Percentiles rank a stretch among this genome's conserved stretches.
Evolutionary conservation across 2,329 filamentous ascomycete species (phyloP).

Genomic region (Aspergillus sergii): DNA sequence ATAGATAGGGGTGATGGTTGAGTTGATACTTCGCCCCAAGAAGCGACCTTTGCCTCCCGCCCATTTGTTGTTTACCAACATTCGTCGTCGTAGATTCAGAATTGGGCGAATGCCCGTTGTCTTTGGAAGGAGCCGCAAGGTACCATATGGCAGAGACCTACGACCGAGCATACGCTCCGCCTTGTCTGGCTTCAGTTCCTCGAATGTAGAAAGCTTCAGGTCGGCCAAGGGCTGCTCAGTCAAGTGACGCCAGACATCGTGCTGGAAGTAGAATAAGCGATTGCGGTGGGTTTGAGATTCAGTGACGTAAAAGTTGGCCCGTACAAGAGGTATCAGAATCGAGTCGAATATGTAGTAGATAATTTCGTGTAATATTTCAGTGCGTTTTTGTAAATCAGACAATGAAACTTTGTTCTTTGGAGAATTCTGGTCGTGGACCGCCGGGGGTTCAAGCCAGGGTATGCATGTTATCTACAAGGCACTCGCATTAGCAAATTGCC

Average conservation of each 20-base stretch:
- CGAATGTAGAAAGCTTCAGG: constrained; percentile 74
- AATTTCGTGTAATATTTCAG: constrained; percentile 79
- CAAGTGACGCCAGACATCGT: constrained; percentile 83
- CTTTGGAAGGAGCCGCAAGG: constrained; percentile 83
- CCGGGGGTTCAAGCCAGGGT: constrained; percentile 69
- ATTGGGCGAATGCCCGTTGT: constrained; percentile 75
- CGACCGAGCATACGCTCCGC: constrained; percentile 62
- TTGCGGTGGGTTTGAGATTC: constrained; percentile 82
- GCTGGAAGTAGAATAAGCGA: constrained; percentile 87
- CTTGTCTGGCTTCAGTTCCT: constrained; percentile 66
- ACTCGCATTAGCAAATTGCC: constrained; percentile 1
- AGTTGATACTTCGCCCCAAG: constrained; percentile 69
- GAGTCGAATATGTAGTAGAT: constrained; percentile 94
- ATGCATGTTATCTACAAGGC: constrained; percentile 64
- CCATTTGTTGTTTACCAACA: constrained; percentile 50
- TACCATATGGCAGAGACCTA: constrained; percentile 72
- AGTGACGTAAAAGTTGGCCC: constrained; percentile 90
- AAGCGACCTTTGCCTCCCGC: constrained; percentile 53
- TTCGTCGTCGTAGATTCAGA: constrained; percentile 76
- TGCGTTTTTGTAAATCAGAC: constrained; percentile 74
- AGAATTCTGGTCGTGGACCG: constrained; percentile 35
- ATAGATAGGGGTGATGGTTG: constrained; percentile 71
- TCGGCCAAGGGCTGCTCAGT: constrained; percentile 70
- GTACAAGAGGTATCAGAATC: constrained; percentile 80
- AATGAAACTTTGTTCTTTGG: constrained; percentile 60